These are phyloP conservation scores for Metschnikowia peoriensis DNA, from an alignment of 805 yeast genomes.

Conservation along the genomic window DNA sequence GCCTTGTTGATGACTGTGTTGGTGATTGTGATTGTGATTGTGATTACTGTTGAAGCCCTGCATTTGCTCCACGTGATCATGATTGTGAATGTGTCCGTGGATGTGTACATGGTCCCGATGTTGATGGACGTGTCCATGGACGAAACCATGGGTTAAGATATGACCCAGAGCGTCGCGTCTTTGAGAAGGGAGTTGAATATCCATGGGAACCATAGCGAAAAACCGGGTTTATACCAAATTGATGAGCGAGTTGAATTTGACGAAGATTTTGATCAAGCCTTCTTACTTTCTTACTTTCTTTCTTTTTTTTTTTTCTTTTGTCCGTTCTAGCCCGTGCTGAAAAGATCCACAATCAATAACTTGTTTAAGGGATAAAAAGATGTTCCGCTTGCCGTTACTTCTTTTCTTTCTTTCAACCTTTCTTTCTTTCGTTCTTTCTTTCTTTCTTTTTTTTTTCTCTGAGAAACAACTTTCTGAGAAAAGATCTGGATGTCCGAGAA, in stretches of 20 bases:
- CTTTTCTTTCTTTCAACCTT: too few species aligned
- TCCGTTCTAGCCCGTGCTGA: background rate
- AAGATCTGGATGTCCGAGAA: background rate
- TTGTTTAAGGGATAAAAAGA: background rate
- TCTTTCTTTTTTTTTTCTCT: background rate
- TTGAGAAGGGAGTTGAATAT: constrained; percentile 7
- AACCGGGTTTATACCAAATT: background rate
- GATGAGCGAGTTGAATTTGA: too few species aligned
- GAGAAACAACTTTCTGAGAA: background rate
- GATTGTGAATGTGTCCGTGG: constrained; percentile 66
- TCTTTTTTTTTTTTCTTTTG: too few species aligned
- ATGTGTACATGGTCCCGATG: constrained; percentile 60
- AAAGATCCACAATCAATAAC: background rate
- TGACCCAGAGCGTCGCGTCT: constrained; percentile 8
- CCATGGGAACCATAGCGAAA: background rate
- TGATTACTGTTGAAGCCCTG: background rate
- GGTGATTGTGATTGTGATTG: background rate
- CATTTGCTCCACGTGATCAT: constrained; percentile 30
- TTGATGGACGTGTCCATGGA: constrained; percentile 67
- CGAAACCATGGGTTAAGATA: constrained; percentile 47
- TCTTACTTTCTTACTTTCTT: too few species aligned
- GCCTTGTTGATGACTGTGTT: background rate
- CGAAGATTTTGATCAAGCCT: too few species aligned
- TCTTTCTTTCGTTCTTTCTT: too few species aligned
- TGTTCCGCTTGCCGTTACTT: background rate